Evolutionary conservation across 2,329 filamentous ascomycete genomes (phyloP).

Genomic region (Hypocrella siamensis): DNA sequence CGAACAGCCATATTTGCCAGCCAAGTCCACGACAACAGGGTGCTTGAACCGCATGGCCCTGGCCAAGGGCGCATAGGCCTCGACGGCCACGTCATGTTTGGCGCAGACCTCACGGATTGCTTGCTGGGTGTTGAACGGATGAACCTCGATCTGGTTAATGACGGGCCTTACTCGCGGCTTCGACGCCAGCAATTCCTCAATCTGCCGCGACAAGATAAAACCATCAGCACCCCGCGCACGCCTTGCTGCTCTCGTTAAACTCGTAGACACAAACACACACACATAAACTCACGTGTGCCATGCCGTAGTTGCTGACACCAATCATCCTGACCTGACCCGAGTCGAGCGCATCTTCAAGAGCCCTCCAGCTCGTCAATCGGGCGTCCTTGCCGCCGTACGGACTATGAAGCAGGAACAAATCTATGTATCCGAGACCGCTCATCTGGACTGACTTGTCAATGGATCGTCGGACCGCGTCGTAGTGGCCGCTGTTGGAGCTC

Average conservation of each 20-base stretch:
- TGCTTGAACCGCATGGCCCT: slow-evolving; percentile 56
- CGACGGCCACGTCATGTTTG: slow-evolving; percentile 50
- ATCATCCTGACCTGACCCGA: slow-evolving; percentile 56
- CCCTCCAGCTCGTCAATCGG: slow-evolving; percentile 58
- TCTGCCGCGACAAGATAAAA: too few species aligned
- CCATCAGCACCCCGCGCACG: too few species aligned
- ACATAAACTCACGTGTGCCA: slow-evolving; percentile 43
- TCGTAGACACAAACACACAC: too few species aligned
- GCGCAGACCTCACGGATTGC: slow-evolving; percentile 52
- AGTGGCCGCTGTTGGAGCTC: slow-evolving; percentile 45
- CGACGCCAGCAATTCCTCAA: slow-evolving; percentile 51
- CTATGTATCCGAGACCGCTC: slow-evolving; percentile 58
- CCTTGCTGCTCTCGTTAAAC: too few species aligned
- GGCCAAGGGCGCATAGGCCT: slow-evolving; percentile 69
- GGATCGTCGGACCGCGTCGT: slow-evolving; percentile 49
- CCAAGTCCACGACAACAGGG: slow-evolving; percentile 42
- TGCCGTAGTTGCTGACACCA: slow-evolving; percentile 67
- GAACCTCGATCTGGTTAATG: slow-evolving; percentile 70
- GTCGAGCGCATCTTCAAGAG: slow-evolving; percentile 59
- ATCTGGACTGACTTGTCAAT: slow-evolving; percentile 50
- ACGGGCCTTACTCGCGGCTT: slow-evolving; percentile 47
- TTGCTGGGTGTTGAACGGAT: slow-evolving; percentile 64
- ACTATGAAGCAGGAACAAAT: slow-evolving; percentile 65
- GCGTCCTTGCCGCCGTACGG: slow-evolving; percentile 59
- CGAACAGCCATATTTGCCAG: slow-evolving; percentile 53